Percentiles rank a stretch among this genome's conserved stretches.
Evolutionary conservation across 176 grass and related monocot species (phyloP).

Genomic region (Triticum urartu): DNA sequence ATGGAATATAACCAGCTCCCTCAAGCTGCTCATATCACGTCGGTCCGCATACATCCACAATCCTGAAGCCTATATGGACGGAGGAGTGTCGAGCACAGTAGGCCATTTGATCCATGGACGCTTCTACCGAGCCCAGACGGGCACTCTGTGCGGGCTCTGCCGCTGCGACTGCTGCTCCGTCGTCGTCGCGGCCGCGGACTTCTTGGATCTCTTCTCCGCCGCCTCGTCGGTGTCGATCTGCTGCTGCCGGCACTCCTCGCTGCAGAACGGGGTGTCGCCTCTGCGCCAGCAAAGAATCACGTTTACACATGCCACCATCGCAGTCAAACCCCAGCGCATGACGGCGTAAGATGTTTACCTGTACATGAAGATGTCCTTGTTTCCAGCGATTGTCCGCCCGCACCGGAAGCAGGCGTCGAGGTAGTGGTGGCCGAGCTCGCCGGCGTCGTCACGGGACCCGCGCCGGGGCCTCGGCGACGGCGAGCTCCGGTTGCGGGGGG

Average conservation of each 20-base stretch:
- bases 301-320: neutral
- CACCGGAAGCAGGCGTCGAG: slow-evolving; percentile 85
- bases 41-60: neutral
- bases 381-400: slow-evolving; percentile 36
- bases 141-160: slow-evolving; percentile 46
- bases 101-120: neutral
- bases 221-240: slow-evolving; percentile 72
- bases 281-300: slow-evolving; percentile 40
- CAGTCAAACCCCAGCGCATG: neutral
- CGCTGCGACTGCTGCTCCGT: slow-evolving; percentile 26
- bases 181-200: neutral
- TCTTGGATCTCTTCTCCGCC: slow-evolving; percentile 42
- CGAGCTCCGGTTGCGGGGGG: neutral
- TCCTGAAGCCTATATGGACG: neutral
- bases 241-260: slow-evolving; percentile 87
- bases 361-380: slow-evolving; percentile 94
- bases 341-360: slow-evolving; percentile 33
- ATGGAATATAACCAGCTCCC: neutral
- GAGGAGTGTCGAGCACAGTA: neutral
- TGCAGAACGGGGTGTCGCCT: slow-evolving; percentile 90
- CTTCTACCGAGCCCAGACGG: slow-evolving; percentile 53
- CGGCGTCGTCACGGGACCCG: slow-evolving; percentile 4
- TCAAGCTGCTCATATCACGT: neutral
- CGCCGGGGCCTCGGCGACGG: neutral
- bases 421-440: slow-evolving; percentile 54